Evolutionary conservation across 2,329 filamentous ascomycete species (phyloP), one percentile per base, ranked within the genome.

Genomic region (Botrytis hyacinthi): DNA sequence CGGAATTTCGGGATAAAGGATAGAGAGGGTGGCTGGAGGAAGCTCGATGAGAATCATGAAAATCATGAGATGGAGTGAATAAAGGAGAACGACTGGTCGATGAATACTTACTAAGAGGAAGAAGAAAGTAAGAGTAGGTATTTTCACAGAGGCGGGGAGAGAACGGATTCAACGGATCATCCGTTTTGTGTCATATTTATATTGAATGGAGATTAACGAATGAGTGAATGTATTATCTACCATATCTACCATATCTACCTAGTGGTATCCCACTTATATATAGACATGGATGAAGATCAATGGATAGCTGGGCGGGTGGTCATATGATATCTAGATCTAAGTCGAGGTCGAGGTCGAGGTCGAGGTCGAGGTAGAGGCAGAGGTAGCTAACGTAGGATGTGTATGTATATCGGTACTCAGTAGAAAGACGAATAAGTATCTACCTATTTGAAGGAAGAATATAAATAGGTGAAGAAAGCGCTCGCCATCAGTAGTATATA

Each of bases 1-100:
- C 65, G 65, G 65, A 40, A 40, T 29, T 18, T 68, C 46, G 65
- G 65, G 46, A 54, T n/a, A 67, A 42, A 67, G 65, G 48, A 14
- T 40, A 67, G 65, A 51, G 20, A 46, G n/a, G 26, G 16, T 22
- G n/a, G 65, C 26, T 66, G 63, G 46, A 59, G n/a, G 54, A 22
- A 54, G 51, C 29, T 14, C 6, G 51, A 57, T 57, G 51, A 29
- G n/a, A 54, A 12, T 40, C 9, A 29, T 57, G 51, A 48, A 20
- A 48, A 26, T 48, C 20, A 26, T 48, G 46, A 29, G n/a, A 54
- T 29, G 51, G 51, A 29, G 51, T n/a, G 14, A 4, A 1, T 29
- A n/a, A 12, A 29, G 51, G 5, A n/a, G 12, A n/a, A 51, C 26
- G 4, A 54, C 51, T 54, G 51, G 51, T 29, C 3, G 51, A 29